phyloP scores from a whole-genome alignment of 1,284 basidiomycete species.

The Ganoderma boninense region DNA sequence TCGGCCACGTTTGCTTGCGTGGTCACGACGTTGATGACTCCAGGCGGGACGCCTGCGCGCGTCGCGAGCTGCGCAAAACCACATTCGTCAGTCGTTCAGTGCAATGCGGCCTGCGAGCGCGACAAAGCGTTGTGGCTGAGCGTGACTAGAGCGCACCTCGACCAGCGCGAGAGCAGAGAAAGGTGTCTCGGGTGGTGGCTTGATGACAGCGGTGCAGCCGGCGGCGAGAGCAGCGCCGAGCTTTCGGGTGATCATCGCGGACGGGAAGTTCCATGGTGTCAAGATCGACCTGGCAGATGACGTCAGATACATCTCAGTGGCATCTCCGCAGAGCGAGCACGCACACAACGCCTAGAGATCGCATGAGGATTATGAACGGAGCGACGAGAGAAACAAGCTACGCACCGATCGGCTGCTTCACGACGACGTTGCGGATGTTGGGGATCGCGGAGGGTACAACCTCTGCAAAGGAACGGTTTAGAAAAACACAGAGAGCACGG shows the following conservation, averaged over 20 bases:
- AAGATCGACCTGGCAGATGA: conserved; percentile 66
- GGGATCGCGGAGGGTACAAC: conserved; percentile 83
- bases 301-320: background rate
- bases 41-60: conserved; percentile 92
- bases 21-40: conserved; percentile 95
- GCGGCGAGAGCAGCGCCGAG: conserved; percentile 91
- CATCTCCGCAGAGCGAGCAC: conserved; percentile 30
- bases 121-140: too few relatives aligned
- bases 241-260: conserved; percentile 94
- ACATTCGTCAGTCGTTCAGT: background rate
- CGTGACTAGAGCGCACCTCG: conserved; percentile 56
- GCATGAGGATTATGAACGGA: conserved; percentile 1
- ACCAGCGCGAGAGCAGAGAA: conserved; percentile 91
- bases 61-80: conserved; percentile 65
- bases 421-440: conserved; percentile 85
- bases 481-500: conserved; percentile 9
- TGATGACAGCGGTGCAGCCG: conserved; percentile 96
- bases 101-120: too few relatives aligned
- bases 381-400: conserved; percentile 13
- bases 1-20: conserved; percentile 83
- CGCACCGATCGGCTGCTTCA: conserved; percentile 93
- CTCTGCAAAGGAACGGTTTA: conserved; percentile 61
- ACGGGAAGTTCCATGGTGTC: conserved; percentile 94
- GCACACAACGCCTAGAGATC: conserved; percentile 63
- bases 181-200: conserved; percentile 96